Base-by-base conservation (phyloP, 1,284 basidiomycete species). In the Austropuccinia psidii region DNA sequence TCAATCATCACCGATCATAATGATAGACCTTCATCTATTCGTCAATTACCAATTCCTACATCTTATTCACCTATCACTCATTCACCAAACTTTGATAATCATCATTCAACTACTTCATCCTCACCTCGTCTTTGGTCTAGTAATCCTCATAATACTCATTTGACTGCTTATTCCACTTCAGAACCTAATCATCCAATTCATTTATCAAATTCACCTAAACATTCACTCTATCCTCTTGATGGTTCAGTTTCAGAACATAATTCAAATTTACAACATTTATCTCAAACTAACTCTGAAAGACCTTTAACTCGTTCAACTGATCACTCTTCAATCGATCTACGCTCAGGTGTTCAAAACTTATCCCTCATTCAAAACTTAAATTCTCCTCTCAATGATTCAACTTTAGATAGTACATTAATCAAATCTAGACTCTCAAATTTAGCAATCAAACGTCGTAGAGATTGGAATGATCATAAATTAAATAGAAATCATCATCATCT, bases 401-500 rank as follows among this genome's bases (percentile, higher is more conserved):
- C 3, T 24, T 61, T 41, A 27, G 60, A 27, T 1, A 17, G 41
- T 1, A 41, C 4, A 41, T 21, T n/a, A 5, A 6, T 27, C 15
- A 62, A 62, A 62, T 15, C 35, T 43, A 37, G 60, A 2, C 47
- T 43, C 19, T 43, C 60, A 4, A 29, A 19, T 5, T 21, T 45
- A 45, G n/a, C 11, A 11, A 60, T 39, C 57, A 60, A 62, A 41
- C 60, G 60, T 6, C 60, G 60, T 13, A 11, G 41, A 45, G 41
- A 45, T 45, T 62, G 60, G 60, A 21, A 43, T 29, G 60, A 45
- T 62, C 39, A 62, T 3, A 62, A 37, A 62, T 39, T 62, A 15
- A 41, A 8, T 39, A 11, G 39, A 62, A 21, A 45, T 29, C 39
- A 62, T 45, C 39, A 62, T 15, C 27, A 1, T 17, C 60, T n/a